Percentiles rank a stretch among this genome's conserved stretches.
phyloP scores from a whole-genome alignment of 768 basidiomycete species.

The Leccinum uliginosum region DNA sequence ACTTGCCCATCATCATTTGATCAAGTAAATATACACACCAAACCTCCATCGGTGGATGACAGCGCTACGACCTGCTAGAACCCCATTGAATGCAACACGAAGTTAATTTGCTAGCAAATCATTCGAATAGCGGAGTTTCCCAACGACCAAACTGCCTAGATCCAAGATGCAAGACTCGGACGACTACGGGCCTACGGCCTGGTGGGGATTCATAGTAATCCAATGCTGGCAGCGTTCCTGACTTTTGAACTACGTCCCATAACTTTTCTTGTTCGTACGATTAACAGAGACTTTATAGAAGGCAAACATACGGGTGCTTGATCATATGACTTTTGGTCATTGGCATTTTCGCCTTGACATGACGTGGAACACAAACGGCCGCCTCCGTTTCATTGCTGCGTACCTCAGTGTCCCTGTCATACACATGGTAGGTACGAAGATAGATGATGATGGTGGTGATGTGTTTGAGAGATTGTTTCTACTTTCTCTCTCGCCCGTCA shows the following conservation, averaged over 20 bases:
- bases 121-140: background rate
- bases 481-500: background rate
- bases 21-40: background rate
- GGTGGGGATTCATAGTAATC: background rate
- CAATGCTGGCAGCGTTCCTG: background rate
- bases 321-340: background rate
- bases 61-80: background rate
- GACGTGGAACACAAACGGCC: background rate
- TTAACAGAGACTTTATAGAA: background rate
- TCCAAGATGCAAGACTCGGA: background rate
- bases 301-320: background rate
- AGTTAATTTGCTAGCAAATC: background rate
- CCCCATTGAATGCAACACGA: background rate
- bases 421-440: background rate
- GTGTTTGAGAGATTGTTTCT: slow-evolving; percentile 4
- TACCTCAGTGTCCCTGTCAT: background rate
- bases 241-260: background rate
- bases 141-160: background rate
- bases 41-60: background rate
- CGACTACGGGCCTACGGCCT: too few relatives aligned
- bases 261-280: background rate
- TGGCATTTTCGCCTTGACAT: background rate
- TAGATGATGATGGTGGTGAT: background rate
- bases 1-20: background rate
- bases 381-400: background rate